These are phyloP conservation scores for Bothriochloa decipiens DNA, from an alignment of 176 grass and related monocot species.

Conservation along the genomic window DNA sequence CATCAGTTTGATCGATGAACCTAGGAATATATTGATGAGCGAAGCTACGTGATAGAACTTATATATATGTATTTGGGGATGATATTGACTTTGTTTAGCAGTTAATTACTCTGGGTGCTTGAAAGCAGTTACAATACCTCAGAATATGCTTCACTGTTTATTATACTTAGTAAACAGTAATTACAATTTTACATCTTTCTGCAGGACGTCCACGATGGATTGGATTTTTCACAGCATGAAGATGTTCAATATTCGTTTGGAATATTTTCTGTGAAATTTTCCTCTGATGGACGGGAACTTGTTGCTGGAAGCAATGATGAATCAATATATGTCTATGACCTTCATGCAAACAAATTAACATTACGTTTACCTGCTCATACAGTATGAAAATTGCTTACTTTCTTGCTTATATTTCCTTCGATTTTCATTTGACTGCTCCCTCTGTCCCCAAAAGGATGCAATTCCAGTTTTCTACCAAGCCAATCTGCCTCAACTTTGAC, in stretches of 20 bases:
- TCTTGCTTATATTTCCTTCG: conserved; percentile 23
- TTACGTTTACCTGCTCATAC: conserved; percentile 74
- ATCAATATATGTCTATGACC: conserved; percentile 86
- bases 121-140: background rate
- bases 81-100: background rate
- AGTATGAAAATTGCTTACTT: conserved; percentile 54
- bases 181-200: conserved; percentile 39
- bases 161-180: background rate
- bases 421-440: background rate
- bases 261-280: conserved; percentile 92
- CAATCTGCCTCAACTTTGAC: background rate
- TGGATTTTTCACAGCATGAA: conserved; percentile 81
- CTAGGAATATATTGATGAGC: background rate
- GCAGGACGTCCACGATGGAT: conserved; percentile 77
- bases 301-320: conserved; percentile 75
- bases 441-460: background rate
- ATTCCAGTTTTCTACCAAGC: background rate
- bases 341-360: conserved; percentile 66
- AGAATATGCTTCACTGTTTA: background rate
- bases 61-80: background rate
- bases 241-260: conserved; percentile 71
- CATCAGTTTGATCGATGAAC: background rate
- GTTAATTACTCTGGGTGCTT: background rate
- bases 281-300: conserved; percentile 79
- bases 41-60: background rate